Evolutionary conservation across 257 asterid species (phyloP), one percentile per base, ranked within the genome.

Genomic region (Penstemon newberryi): DNA sequence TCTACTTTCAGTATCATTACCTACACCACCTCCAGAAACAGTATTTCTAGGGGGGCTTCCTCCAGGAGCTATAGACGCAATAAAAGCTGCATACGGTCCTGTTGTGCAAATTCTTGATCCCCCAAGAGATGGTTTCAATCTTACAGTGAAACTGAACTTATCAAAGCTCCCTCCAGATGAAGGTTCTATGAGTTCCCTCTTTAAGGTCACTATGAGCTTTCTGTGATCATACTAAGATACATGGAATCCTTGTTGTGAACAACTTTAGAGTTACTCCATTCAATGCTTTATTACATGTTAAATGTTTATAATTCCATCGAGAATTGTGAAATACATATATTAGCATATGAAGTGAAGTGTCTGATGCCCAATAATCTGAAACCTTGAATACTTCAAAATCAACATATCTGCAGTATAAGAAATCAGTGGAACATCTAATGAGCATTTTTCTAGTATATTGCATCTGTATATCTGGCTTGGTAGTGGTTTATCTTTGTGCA

Each of bases 21-120:
- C 97, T 49, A 75, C 89, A 39, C 97, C 98, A 65, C 94, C 98
- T 73, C 91, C 92, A 40, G 97, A 93, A 71, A 89, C 95, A 49
- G 87, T 82, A 56, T 87, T 83, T 83, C 75, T 85, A 67, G 94
- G 93, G 37, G 96, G 97, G 65, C 92, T 93, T 70, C 97, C 98
- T 66, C 83, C 86, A 57, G 96, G 95, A 58, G 96, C 97, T 55
- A 86, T 93, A 75, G 98, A 90, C 78, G 97, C 98, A 69, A 80
- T 90, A 71, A 93, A 93, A 77, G 83, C 88, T 55, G 87, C 96
- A 58, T 93, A 93, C 75, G 97, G 97, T 44, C 78, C 57, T 46
- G 82, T 88, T 73, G 81, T 89, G 71, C 98, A 90, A 72, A 89
- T 93, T 81, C 98, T 93, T 70, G 98, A 93, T 85, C 98, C 97